Conservation (phyloP, 2,329 filamentous ascomycete genomes). For the Atkinsonella texensis region DNA sequence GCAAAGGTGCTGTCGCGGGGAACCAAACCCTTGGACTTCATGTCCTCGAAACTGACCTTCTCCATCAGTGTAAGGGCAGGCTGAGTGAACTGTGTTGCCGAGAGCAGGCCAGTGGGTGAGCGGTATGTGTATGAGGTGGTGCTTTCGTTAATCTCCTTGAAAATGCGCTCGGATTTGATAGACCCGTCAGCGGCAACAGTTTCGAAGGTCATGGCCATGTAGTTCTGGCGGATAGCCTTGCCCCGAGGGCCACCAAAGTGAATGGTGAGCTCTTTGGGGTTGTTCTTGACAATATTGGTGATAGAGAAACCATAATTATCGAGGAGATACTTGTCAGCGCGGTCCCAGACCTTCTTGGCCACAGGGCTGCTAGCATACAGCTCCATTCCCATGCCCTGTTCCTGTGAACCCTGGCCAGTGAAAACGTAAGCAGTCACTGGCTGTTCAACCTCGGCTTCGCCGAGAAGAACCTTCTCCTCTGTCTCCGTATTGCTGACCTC, state of each 20-base stretch:
- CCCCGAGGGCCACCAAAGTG: conserved; percentile 95
- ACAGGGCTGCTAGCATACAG: conserved; percentile 88
- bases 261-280: conserved; percentile 96
- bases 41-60: conserved; percentile 98
- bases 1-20: conserved; percentile 95
- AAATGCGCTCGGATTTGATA: conserved; percentile 98
- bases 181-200: conserved; percentile 85
- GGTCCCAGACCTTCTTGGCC: conserved; percentile 95
- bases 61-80: conserved; percentile 97
- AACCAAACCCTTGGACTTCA: conserved; percentile 93
- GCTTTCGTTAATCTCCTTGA: conserved; percentile 90
- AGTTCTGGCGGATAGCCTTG: conserved; percentile 96
- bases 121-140: conserved; percentile 95
- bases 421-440: conserved; percentile 96
- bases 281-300: conserved; percentile 98
- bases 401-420: conserved; percentile 94
- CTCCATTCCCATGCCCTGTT: conserved; percentile 99
- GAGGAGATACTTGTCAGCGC: conserved; percentile 94
- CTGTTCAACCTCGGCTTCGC: conserved; percentile 95
- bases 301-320: conserved; percentile 98
- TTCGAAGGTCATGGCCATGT: conserved; percentile 99
- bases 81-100: conserved; percentile 97
- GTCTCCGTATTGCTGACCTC: conserved; percentile 92
- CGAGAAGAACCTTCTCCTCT: conserved; percentile 89
- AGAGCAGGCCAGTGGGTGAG: conserved; percentile 86